Percentiles rank a stretch among this genome's conserved stretches.
These are phyloP conservation scores for Lactarius hatsudake DNA, from an alignment of 768 basidiomycete genomes.

Conservation along the genomic window DNA sequence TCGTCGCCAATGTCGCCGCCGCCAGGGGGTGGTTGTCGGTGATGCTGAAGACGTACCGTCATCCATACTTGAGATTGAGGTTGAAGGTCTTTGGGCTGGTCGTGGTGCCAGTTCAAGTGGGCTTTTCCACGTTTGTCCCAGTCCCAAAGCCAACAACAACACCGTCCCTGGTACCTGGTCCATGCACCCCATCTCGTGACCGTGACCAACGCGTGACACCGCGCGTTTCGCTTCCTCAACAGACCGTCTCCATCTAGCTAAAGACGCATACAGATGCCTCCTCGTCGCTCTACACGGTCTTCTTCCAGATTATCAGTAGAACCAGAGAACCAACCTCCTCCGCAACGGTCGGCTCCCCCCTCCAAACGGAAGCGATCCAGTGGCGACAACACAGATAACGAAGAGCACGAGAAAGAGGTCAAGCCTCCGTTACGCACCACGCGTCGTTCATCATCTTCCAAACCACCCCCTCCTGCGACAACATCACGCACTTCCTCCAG, in stretches of 20 bases:
- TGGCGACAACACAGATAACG: slow-evolving; percentile 7
- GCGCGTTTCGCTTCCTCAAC: slow-evolving; percentile 18
- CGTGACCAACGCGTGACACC: slow-evolving; percentile 25
- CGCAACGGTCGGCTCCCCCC: neutral
- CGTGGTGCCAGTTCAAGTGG: slow-evolving; percentile 25
- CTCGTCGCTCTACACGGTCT: slow-evolving; percentile 28
- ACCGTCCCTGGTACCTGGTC: neutral
- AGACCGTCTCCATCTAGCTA: neutral
- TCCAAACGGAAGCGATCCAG: slow-evolving; percentile 25
- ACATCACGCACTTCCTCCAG: slow-evolving; percentile 19
- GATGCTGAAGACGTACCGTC: slow-evolving; percentile 85
- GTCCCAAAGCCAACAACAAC: neutral
- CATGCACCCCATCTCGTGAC: slow-evolving; percentile 2
- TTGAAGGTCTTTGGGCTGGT: slow-evolving; percentile 28
- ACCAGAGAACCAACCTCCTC: slow-evolving; percentile 2
- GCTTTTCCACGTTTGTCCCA: slow-evolving; percentile 3
- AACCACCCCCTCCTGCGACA: slow-evolving; percentile 6
- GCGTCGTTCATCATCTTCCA: slow-evolving; percentile 19
- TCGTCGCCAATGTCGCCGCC: slow-evolving; percentile 46
- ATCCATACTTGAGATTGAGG: slow-evolving; percentile 44
- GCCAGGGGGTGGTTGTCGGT: slow-evolving; percentile 54
- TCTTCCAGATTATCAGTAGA: slow-evolving; percentile 19
- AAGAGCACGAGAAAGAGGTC: slow-evolving; percentile 11
- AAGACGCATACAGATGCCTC: slow-evolving; percentile 22
- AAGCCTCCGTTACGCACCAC: slow-evolving; percentile 21